Base-by-base conservation (phyloP, 1,139 yeast genomes). In the Candida pseudoviswanathii region DNA sequence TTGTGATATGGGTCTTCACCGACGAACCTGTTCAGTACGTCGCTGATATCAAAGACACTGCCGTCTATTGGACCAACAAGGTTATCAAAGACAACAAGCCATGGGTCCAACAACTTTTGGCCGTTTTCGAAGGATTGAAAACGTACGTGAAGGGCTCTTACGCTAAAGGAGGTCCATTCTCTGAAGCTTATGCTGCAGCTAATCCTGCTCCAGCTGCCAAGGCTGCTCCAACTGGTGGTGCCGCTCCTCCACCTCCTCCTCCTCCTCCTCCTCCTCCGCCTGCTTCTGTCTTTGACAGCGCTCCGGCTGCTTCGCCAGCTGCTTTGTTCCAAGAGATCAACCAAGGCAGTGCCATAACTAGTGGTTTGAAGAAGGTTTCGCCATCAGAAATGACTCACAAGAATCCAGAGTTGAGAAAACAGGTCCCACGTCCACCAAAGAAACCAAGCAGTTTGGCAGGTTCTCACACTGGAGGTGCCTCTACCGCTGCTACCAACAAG, bases 321-420 rank as follows among this genome's bases (percentile, higher is more conserved):
- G 98, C 98, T 0, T 97, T 95, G 8, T 94, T 95, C 67, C 86
- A 89, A n/a, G 96, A 89, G 57, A 76, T 95, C 54, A 92, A 86
- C 71, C 80, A 85, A 70, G 99, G 99, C 50, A 89, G 85, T 57
- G 72, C 71, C 38, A 86, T 95, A 60, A 92, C 98, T 2, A 75
- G 92, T 29, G 89, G 91, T 4, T 82, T 95, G 60, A 89, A 86
- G 65, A 94, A 94, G 69, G 98, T 94, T 41, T 97, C 91, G 58
- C 89, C 84, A 70, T 86, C 96, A 21, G 89, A 91, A 70, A 90
- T 89, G 95, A 90, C 96, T 31, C 97, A 91, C 70, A 92, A 91
- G 71, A 91, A 91, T 68, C 97, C 97, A 4, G 86, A 77, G 41
- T 75, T 90, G 59, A 85, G 96, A 63, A 78, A 80, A 59, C 81